Percentiles rank a stretch among this genome's conserved stretches.
Conservation (phyloP, 2,329 filamentous ascomycete genomes). For the Shiraia bambusicola region DNA sequence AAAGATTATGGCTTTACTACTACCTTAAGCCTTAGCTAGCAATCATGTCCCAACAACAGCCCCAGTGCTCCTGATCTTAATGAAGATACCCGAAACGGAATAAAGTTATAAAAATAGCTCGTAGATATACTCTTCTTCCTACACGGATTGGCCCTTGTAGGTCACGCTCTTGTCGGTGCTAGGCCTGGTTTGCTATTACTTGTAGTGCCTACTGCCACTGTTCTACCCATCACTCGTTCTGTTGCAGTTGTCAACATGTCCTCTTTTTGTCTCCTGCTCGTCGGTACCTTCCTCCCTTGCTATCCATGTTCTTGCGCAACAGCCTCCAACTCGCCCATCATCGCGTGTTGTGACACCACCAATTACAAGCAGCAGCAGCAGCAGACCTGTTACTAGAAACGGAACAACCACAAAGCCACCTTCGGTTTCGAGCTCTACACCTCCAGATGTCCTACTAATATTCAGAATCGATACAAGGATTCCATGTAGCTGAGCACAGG, state of each 20-base stretch:
- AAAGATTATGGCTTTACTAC: constrained; percentile 56
- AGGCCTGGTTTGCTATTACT: constrained; percentile 15
- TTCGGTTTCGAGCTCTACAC: constrained; percentile 29
- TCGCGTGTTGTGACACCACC: constrained; percentile 21
- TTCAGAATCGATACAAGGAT: too few species aligned
- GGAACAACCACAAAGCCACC: constrained; percentile 25
- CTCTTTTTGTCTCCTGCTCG: constrained; percentile 37
- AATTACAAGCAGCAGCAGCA: constrained; percentile 28
- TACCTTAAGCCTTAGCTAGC: constrained; percentile 55
- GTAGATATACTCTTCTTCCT: constrained; percentile 58
- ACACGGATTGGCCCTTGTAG: constrained; percentile 49
- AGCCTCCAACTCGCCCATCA: constrained; percentile 20
- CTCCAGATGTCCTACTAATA: constrained; percentile 61
- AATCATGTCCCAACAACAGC: constrained; percentile 55
- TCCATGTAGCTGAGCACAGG: too few species aligned
- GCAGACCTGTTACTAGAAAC: constrained; percentile 16
- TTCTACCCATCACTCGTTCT: constrained; percentile 12
- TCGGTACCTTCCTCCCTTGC: constrained; percentile 31
- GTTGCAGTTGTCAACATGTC: constrained; percentile 32
- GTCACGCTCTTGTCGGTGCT: constrained; percentile 32
- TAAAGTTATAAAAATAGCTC: constrained; percentile 53
- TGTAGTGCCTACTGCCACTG: constrained; percentile 14
- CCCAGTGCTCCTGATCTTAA: constrained; percentile 52
- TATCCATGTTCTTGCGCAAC: constrained; percentile 33
- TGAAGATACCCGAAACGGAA: constrained; percentile 50